Conservation (phyloP, 192 early-diverging fungal species). For the Rhizophagus clarus region DNA sequence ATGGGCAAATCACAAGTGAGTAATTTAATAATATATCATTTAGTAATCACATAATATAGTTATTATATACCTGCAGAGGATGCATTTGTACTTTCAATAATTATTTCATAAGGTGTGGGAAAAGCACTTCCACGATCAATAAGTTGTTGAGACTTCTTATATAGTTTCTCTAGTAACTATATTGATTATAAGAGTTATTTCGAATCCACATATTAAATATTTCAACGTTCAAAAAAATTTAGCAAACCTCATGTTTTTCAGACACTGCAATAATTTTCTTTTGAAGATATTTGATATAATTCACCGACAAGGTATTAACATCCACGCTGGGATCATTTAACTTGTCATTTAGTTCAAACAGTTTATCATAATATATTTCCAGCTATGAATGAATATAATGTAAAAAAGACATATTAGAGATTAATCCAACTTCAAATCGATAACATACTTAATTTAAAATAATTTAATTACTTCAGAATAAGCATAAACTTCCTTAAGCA, state of each 20-base stretch:
- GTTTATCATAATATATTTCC: slow-evolving; percentile 40
- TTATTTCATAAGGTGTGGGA: slow-evolving; percentile 48
- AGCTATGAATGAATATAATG: slow-evolving; percentile 31
- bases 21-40: neutral
- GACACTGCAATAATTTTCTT: slow-evolving; percentile 39
- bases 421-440: no score
- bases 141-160: slow-evolving; percentile 38
- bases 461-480: slow-evolving; percentile 50
- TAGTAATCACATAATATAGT: neutral
- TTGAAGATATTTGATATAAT: slow-evolving; percentile 36
- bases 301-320: slow-evolving; percentile 2
- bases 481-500: slow-evolving; percentile 67
- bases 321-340: slow-evolving; percentile 30
- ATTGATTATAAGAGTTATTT: neutral
- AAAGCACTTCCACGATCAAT: slow-evolving; percentile 31
- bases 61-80: slow-evolving; percentile 34
- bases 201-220: no score
- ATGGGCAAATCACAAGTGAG: neutral
- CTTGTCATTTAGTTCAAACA: slow-evolving; percentile 32
- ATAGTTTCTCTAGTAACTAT: slow-evolving; percentile 43
- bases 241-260: slow-evolving; percentile 25
- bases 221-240: neutral
- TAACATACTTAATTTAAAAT: neutral
- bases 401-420: no score
- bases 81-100: slow-evolving; percentile 51